These are phyloP conservation scores for Graphilbum fragrans DNA, from an alignment of 2,329 filamentous ascomycete species.

Conservation along the genomic window DNA sequence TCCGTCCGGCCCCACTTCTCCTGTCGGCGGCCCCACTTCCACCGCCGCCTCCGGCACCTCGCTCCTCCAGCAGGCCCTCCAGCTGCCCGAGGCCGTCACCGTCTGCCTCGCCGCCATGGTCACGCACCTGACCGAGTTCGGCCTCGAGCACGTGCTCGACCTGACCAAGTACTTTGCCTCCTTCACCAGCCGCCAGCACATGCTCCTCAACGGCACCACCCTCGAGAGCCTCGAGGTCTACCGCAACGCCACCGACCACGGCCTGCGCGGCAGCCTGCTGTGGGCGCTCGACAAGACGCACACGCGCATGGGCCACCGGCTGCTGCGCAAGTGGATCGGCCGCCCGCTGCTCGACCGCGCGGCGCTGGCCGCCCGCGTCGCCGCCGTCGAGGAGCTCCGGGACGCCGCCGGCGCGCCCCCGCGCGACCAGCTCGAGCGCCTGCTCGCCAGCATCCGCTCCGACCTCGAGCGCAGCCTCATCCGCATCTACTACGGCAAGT, in stretches of 20 bases:
- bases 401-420: constrained; percentile 51
- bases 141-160: constrained; percentile 88
- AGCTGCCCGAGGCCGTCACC: constrained; percentile 73
- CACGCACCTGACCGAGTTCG: constrained; percentile 80
- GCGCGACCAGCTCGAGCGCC: constrained; percentile 60
- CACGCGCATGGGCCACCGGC: constrained; percentile 76
- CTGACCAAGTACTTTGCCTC: constrained; percentile 95
- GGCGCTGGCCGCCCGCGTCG: constrained; percentile 64
- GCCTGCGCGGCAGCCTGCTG: constrained; percentile 77
- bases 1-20: too few species aligned
- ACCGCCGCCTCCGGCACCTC: constrained; percentile 42
- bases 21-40: neutral
- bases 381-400: constrained; percentile 77
- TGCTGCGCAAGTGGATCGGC: constrained; percentile 91
- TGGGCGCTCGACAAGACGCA: constrained; percentile 91
- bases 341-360: constrained; percentile 69
- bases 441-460: constrained; percentile 59
- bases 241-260: constrained; percentile 81
- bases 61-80: constrained; percentile 75
- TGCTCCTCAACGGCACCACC: constrained; percentile 92
- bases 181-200: constrained; percentile 87
- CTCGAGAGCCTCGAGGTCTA: constrained; percentile 91
- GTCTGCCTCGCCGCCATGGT: constrained; percentile 97
- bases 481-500: constrained; percentile 95
- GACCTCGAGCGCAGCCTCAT: constrained; percentile 91